These are phyloP conservation scores for Phyllosticta citriasiana DNA, from an alignment of 2,329 filamentous ascomycete species.

Conservation along the genomic window DNA sequence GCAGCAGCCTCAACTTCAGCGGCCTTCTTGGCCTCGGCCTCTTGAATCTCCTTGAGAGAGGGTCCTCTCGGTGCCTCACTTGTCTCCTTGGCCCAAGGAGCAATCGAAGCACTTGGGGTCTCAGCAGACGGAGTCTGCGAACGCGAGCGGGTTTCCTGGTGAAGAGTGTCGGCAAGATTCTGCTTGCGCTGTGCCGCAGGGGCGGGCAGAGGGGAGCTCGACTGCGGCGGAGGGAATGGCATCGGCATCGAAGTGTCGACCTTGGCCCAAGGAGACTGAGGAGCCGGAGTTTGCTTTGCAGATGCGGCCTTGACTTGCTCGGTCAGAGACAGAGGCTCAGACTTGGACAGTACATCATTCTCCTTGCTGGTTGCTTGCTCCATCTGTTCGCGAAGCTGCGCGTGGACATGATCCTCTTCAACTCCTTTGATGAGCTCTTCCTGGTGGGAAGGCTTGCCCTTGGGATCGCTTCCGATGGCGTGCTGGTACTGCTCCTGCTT, in stretches of 20 bases:
- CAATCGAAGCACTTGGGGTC: constrained; percentile 60
- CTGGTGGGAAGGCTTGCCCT: neutral
- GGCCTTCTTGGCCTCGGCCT: constrained; percentile 85
- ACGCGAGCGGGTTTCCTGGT: constrained; percentile 57
- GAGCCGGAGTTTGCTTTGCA: constrained; percentile 46
- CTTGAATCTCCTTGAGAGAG: constrained; percentile 92
- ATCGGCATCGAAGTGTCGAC: constrained; percentile 61
- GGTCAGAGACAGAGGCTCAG: constrained; percentile 58
- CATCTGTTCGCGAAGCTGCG: constrained; percentile 11
- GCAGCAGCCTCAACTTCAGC: constrained; percentile 79
- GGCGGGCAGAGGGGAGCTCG: constrained; percentile 73
- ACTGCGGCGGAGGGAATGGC: constrained; percentile 64
- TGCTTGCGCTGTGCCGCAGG: constrained; percentile 81
- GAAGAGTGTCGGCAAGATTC: constrained; percentile 67
- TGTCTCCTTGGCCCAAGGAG: constrained; percentile 88
- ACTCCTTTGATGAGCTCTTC: constrained; percentile 18
- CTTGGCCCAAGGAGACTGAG: constrained; percentile 49
- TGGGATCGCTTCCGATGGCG: neutral
- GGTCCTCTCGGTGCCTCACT: constrained; percentile 67
- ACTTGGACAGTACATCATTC: constrained; percentile 16
- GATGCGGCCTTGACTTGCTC: constrained; percentile 70
- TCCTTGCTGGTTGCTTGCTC: constrained; percentile 15
- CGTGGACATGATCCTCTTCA: constrained; percentile 17
- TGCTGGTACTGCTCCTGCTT: constrained; percentile 12
- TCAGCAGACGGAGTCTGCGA: constrained; percentile 65